Percentiles rank a stretch among this genome's conserved stretches.
phyloP scores from a whole-genome alignment of 257 asterid species.

The Paraleonurus japonicus region DNA sequence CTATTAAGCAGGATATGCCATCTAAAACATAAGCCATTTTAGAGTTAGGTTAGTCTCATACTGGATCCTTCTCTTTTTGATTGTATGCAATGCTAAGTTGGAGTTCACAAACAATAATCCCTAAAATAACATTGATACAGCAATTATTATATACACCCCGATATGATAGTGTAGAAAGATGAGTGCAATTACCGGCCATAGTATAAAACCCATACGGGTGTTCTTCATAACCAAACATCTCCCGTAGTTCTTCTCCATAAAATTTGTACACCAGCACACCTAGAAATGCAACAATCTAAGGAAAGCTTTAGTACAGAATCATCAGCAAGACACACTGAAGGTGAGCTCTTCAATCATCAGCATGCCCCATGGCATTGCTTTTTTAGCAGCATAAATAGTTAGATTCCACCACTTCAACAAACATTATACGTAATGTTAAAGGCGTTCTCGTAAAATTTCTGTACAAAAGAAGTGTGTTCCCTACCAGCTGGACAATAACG shows the following conservation, averaged over 20 bases:
- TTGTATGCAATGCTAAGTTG: not conserved
- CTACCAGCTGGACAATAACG: constrained; percentile 93
- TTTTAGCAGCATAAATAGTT: not conserved
- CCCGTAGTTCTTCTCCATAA: constrained; percentile 94
- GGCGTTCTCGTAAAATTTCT: not conserved
- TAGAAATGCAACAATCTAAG: constrained; percentile 89
- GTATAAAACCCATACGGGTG: constrained; percentile 97
- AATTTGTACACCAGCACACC: constrained; percentile 93
- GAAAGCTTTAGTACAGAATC: constrained; percentile 34
- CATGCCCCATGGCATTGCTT: not conserved
- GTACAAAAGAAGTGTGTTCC: constrained; percentile 22
- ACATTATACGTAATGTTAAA: not conserved
- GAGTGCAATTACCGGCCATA: constrained; percentile 73
- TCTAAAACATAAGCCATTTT: not conserved
- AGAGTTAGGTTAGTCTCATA: not conserved
- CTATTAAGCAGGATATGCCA: constrained; percentile 3
- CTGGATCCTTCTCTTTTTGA: constrained; percentile 3
- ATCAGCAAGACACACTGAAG: not conserved
- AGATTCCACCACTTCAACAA: not conserved
- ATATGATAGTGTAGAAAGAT: constrained; percentile 11
- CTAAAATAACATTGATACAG: not conserved
- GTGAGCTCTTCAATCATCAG: constrained; percentile 7
- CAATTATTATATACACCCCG: not conserved
- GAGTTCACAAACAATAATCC: not conserved
- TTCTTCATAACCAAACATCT: constrained; percentile 97